phyloP scores from a whole-genome alignment of 208 protist species.

The Trypanosoma grayi region DNA sequence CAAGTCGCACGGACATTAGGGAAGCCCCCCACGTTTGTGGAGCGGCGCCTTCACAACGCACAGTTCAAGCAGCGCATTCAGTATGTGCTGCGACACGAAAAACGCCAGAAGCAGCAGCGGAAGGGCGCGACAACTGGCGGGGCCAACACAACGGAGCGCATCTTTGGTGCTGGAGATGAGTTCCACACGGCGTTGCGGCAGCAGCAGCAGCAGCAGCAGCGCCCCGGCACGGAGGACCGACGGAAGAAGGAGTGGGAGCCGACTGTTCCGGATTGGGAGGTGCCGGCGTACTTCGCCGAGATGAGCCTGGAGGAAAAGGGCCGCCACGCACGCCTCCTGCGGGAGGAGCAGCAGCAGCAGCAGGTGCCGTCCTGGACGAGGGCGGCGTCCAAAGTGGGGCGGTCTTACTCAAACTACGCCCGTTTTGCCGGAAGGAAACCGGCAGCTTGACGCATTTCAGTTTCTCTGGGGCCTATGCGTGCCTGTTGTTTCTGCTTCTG shows the following conservation, averaged over 20 bases:
- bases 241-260: slow-evolving; percentile 74
- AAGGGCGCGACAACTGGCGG: not conserved
- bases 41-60: slow-evolving; percentile 79
- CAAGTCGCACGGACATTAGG: slow-evolving; percentile 82
- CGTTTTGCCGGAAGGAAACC: no score
- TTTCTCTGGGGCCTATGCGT: slow-evolving; percentile 2
- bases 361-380: slow-evolving; percentile 5
- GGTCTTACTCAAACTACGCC: slow-evolving; percentile 73
- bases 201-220: not conserved
- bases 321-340: slow-evolving; percentile 33
- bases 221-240: not conserved
- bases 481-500: no score
- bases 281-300: slow-evolving; percentile 49
- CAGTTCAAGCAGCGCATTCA: slow-evolving; percentile 88
- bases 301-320: slow-evolving; percentile 81
- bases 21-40: slow-evolving; percentile 81
- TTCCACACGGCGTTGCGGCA: slow-evolving; percentile 4
- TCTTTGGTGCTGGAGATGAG: slow-evolving; percentile 2
- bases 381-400: slow-evolving; percentile 64
- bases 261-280: slow-evolving; percentile 44
- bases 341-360: slow-evolving; percentile 7
- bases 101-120: slow-evolving; percentile 13
- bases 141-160: slow-evolving; percentile 10
- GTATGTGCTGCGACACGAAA: slow-evolving; percentile 69
- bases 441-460: not conserved